Evolutionary conservation across 2,329 filamentous ascomycete genomes (phyloP), one percentile per base, ranked within the genome.

Genomic region (Thielaviopsis euricoi): DNA sequence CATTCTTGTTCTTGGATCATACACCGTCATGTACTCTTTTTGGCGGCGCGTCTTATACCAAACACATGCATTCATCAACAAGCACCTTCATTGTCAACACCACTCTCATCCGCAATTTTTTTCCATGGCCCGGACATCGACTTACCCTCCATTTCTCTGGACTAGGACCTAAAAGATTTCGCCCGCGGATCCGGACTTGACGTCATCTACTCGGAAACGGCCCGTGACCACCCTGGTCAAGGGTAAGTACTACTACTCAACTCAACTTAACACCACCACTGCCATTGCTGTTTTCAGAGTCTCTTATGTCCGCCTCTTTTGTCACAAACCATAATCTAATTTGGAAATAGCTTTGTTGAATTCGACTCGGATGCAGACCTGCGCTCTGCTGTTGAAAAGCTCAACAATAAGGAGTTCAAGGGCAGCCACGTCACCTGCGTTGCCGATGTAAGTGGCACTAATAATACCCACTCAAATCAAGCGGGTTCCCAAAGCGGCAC

Each of bases 91-190:
- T 10, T 4, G 43, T 48, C 43, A 48, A 56, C 21, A 21, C 15
- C 25, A 33, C n/a, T 55, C 43, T 29, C 22, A 26, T 56, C 6
- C 10, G 9, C 22, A 19, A 17, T 54, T 2, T 17, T 22, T 63
- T 65, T 60, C 61, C 64, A 67, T 66, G 66, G 69, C 74, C 78
- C 76, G 75, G 78, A 81, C 71, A 75, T 71, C 80, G 75, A 89
- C 87, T 90, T 87, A 93, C 86, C 79, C 80, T 81, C 80, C 50
- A 52, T 29, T 52, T 52, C 23, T 51, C 50, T 40, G 54, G 21
- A 84, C 75, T 89, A 98, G 93, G 93, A 98, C 74, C 83, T 98
- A 57, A 98, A 98, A 87, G 93, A 98, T 72, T 98, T 98, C 74
- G 93, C 93, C 62, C 89, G 93, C 70, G 88, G 94, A 72, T 94